Conservation (phyloP, 2,329 filamentous ascomycete species). For the Pestalotiopsis fici region DNA sequence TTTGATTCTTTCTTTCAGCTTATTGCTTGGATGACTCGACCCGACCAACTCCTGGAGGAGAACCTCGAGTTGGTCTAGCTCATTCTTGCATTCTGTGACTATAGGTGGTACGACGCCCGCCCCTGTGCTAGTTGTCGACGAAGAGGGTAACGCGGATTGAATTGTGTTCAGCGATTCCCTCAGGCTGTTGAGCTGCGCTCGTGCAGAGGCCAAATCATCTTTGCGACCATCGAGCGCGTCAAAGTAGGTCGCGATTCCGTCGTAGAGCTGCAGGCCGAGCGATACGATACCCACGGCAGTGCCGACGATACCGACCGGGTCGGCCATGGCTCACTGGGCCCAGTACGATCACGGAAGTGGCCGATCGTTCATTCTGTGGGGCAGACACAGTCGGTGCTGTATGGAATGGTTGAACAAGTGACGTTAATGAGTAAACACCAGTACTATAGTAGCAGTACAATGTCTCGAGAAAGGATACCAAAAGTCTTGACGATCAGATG, state of each 20-base stretch:
- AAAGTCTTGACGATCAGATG: neutral
- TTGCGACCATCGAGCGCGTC: neutral
- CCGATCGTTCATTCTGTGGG: neutral
- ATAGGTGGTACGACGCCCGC: neutral
- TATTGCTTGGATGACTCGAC: neutral
- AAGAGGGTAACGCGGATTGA: neutral
- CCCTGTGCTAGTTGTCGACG: neutral
- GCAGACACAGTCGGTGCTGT: neutral
- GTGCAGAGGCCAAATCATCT: neutral
- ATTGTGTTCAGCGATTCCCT: neutral
- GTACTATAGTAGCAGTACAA: neutral
- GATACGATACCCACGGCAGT: constrained; percentile 1
- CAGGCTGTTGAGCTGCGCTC: neutral
- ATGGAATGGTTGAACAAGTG: neutral
- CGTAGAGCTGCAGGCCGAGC: neutral
- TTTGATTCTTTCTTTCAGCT: neutral
- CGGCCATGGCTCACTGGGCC: neutral
- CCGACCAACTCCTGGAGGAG: neutral
- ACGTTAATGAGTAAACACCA: neutral
- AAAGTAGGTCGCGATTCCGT: neutral
- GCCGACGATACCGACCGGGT: neutral
- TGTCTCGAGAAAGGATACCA: neutral
- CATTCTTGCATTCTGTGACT: neutral
- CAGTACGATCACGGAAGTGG: neutral
- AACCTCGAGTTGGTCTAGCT: neutral